Percentiles rank a stretch among this genome's conserved stretches.
Conservation (phyloP, 345 rosid species). For the Brassica nigra region DNA sequence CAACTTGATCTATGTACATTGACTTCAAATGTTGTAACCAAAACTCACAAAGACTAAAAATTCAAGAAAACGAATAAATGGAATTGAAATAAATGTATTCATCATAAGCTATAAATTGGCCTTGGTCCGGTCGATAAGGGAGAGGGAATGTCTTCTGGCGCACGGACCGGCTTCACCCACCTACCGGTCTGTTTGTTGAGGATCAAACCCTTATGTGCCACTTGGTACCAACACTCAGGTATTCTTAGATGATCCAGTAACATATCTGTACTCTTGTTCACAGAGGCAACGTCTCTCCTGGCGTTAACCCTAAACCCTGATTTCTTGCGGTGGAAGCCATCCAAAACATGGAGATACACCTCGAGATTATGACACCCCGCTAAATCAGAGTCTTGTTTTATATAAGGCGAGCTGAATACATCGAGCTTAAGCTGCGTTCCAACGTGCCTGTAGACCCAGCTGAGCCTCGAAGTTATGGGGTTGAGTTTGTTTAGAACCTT, state of each 20-base stretch:
- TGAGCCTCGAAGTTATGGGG: constrained; percentile 41
- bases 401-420: constrained; percentile 46
- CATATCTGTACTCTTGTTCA: constrained; percentile 62
- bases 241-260: constrained; percentile 54
- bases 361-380: constrained; percentile 57
- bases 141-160: constrained; percentile 71
- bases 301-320: constrained; percentile 54
- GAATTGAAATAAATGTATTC: background rate
- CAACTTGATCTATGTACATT: background rate
- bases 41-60: constrained; percentile 5
- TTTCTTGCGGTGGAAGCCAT: constrained; percentile 52
- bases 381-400: constrained; percentile 47
- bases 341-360: constrained; percentile 59
- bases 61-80: constrained; percentile 13
- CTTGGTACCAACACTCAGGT: constrained; percentile 60
- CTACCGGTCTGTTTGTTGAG: constrained; percentile 57
- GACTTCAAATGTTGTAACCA: background rate
- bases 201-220: constrained; percentile 62
- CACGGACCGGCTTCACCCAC: constrained; percentile 73
- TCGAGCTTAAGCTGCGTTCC: constrained; percentile 61
- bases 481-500: constrained; percentile 49
- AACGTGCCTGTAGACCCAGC: constrained; percentile 64
- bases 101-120: constrained; percentile 25
- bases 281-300: constrained; percentile 60
- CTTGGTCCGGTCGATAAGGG: constrained; percentile 45